phyloP scores from a whole-genome alignment of 169 alveolate genomes.

The Cryptosporidium meleagridis region DNA sequence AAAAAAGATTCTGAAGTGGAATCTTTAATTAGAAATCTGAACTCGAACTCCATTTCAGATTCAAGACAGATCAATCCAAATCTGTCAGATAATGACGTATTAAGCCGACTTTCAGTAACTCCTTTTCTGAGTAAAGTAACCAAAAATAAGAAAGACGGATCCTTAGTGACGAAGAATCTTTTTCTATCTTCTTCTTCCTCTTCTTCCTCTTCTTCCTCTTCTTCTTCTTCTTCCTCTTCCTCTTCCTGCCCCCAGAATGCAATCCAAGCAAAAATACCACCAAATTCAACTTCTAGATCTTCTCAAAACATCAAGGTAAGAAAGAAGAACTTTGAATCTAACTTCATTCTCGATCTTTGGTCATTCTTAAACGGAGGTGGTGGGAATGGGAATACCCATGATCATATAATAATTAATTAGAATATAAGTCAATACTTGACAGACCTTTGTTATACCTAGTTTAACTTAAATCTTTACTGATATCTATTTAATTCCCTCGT shows the following conservation, averaged over 20 bases:
- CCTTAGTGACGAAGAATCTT: not conserved
- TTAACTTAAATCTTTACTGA: not conserved
- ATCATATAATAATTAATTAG: not conserved
- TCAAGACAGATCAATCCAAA: not conserved
- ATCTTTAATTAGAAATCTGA: not conserved
- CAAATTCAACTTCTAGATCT: not conserved
- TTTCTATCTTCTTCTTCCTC: not conserved
- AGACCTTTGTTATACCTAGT: not conserved
- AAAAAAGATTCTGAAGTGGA: constrained; percentile 38
- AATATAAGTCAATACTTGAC: not conserved
- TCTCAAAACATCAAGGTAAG: not conserved
- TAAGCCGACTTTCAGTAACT: not conserved
- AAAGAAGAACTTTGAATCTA: constrained; percentile 16
- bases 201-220: not conserved
- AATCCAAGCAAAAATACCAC: not conserved
- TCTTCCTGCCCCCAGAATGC: not conserved
- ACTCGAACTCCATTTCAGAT: constrained; percentile 20
- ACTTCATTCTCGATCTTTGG: constrained; percentile 30
- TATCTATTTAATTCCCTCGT: not conserved
- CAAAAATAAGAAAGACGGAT: not conserved
- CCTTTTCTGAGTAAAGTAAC: not conserved
- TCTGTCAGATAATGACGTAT: not conserved
- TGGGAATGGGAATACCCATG: not conserved
- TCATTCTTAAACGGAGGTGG: constrained; percentile 29
- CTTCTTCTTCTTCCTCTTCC: not conserved